Conservation (phyloP, 2,329 filamentous ascomycete species). For the Karstenula rhodostoma region DNA sequence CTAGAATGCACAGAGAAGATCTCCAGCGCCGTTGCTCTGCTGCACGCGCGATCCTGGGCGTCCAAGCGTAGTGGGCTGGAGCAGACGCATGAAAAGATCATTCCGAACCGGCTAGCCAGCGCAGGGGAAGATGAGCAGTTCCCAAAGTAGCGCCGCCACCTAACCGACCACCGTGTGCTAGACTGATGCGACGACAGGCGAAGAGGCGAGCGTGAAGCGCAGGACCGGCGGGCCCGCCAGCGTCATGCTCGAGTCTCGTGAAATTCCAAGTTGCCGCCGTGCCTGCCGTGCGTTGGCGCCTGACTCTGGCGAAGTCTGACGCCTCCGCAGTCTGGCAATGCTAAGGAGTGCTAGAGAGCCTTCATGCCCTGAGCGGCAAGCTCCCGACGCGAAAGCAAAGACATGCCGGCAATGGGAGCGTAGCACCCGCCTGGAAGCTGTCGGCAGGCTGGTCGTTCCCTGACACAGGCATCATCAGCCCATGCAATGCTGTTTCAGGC, state of each 20-base stretch:
- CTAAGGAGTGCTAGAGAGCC: constrained; percentile 24
- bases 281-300: constrained; percentile 7
- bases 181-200: constrained; percentile 40
- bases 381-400: constrained; percentile 39
- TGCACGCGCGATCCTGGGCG: constrained; percentile 46
- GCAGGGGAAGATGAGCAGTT: constrained; percentile 41
- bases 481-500: constrained; percentile 53
- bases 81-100: constrained; percentile 44
- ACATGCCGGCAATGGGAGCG: constrained; percentile 46
- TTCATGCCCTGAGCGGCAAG: constrained; percentile 20
- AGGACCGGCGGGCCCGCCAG: constrained; percentile 32
- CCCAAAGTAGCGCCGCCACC: constrained; percentile 46
- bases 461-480: constrained; percentile 48
- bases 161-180: constrained; percentile 41
- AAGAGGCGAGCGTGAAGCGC: constrained; percentile 32
- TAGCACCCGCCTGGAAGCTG: constrained; percentile 48
- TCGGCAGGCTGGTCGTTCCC: constrained; percentile 38
- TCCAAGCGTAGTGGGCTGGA: constrained; percentile 45
- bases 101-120: constrained; percentile 43
- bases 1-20: constrained; percentile 53
- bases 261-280: neutral
- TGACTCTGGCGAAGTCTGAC: constrained; percentile 13
- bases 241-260: constrained; percentile 31
- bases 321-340: constrained; percentile 27
- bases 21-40: constrained; percentile 50